Percentiles rank a stretch among this genome's conserved stretches.
phyloP scores from a whole-genome alignment of 306 rosid species.

The Bauhinia variegata region DNA sequence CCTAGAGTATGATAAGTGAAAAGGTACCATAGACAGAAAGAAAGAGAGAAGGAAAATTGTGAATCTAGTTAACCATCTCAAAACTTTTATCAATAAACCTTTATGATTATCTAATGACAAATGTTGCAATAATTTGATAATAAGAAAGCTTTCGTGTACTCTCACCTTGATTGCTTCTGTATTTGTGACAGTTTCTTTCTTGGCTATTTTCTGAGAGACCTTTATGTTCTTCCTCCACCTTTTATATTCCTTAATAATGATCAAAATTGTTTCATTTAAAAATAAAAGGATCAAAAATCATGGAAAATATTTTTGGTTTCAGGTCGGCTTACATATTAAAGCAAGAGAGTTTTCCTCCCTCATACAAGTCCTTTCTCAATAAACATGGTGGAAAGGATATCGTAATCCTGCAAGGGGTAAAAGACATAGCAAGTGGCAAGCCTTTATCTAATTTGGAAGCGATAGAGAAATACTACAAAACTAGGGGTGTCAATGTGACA shows the following conservation, averaged over 20 bases:
- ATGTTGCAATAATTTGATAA: slow-evolving; percentile 7
- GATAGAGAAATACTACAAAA: slow-evolving; percentile 64
- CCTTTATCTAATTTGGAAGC: slow-evolving; percentile 70
- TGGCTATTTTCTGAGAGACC: slow-evolving; percentile 1
- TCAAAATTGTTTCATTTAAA: background rate
- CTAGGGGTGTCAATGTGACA: slow-evolving; percentile 59
- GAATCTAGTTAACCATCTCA: slow-evolving; percentile 1
- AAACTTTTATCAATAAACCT: slow-evolving; percentile 1
- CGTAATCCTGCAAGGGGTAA: slow-evolving; percentile 71
- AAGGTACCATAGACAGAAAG: slow-evolving; percentile 22
- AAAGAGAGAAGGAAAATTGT: background rate
- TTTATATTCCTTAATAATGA: background rate
- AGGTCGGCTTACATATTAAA: slow-evolving; percentile 94
- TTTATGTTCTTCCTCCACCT: slow-evolving; percentile 2
- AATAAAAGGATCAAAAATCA: background rate
- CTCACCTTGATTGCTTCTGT: background rate
- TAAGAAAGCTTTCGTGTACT: slow-evolving; percentile 1
- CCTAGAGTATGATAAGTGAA: slow-evolving; percentile 10
- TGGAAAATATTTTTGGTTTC: slow-evolving; percentile 36
- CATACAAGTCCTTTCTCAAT: slow-evolving; percentile 92
- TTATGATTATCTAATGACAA: slow-evolving; percentile 4
- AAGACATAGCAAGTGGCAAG: slow-evolving; percentile 72
- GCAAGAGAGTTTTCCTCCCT: slow-evolving; percentile 92
- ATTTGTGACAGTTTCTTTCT: slow-evolving; percentile 19
- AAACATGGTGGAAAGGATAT: slow-evolving; percentile 92